These are phyloP conservation scores for Extremus antarcticus DNA, from an alignment of 495 filamentous ascomycete species.

Conservation along the genomic window DNA sequence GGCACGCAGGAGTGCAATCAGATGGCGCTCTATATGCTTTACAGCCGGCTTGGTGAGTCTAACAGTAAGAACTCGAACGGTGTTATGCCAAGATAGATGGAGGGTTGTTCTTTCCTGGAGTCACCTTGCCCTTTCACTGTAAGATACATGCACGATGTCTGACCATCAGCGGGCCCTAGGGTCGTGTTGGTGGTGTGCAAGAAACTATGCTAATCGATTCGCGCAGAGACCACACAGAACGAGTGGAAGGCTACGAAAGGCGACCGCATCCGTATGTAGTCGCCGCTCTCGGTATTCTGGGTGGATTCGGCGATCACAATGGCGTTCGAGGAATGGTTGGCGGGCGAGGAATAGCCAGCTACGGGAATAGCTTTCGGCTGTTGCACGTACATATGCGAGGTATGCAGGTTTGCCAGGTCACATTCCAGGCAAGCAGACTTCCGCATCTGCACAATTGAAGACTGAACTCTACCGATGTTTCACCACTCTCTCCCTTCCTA, in stretches of 20 bases:
- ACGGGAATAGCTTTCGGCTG: not conserved
- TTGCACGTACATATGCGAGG: not conserved
- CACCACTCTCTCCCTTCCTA: no score
- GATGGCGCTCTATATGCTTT: conserved; percentile 99
- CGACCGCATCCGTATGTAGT: not conserved
- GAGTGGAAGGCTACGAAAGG: not conserved
- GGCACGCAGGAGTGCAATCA: conserved; percentile 96
- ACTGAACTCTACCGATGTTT: not conserved
- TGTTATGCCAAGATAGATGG: conserved; percentile 14
- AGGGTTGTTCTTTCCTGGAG: not conserved
- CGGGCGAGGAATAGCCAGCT: not conserved
- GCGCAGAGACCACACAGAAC: not conserved
- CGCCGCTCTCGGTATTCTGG: not conserved
- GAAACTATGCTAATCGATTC: not conserved
- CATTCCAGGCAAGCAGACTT: not conserved
- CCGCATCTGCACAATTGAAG: not conserved
- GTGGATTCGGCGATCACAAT: not conserved
- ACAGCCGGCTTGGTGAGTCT: conserved; percentile 83
- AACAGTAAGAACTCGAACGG: conserved; percentile 15
- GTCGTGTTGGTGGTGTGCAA: not conserved
- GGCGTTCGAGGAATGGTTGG: not conserved
- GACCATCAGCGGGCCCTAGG: not conserved
- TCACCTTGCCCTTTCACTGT: no score
- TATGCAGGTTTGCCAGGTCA: not conserved
- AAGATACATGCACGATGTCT: not conserved